Evolutionary conservation across 2,329 filamentous ascomycete genomes (phyloP), one percentile per base, ranked within the genome.

Genomic region (Monosporascus sp.): DNA sequence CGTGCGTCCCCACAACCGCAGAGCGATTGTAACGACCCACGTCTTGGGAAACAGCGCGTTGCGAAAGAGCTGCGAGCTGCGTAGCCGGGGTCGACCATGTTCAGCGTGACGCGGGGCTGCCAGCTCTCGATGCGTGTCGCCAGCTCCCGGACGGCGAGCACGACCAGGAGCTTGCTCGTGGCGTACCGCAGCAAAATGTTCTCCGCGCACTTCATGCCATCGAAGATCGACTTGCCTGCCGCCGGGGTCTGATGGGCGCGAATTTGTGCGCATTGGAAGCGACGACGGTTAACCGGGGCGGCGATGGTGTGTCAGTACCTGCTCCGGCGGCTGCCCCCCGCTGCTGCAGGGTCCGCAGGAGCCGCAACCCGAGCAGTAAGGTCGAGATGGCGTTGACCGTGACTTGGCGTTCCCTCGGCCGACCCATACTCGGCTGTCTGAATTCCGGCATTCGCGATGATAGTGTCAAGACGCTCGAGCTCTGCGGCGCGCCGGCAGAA

Each of bases 381-480:
- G 41, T 44, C 3, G 41, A 44, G 41, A 44, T 44, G n/a, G 24
- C 7, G 41, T 44, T 44, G 18, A 44, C 41, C 3, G 41, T 44
- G 15, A 22, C 2, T 15, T 22, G 41, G 5, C 41, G 41, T 44
- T 44, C 41, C 41, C 15, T 44, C 41, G 5, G 11, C 20, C 5
- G n/a, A 11, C 18, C 18, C 39, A n/a, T 44, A 44, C 14, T 44
- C 11, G 41, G 41, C 7, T 2, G 39, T 24, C 7, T 14, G 15
- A n/a, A 51, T 17, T 4, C 44, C 50, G 14, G 54, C 54, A 43
- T 54, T 56, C 25, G 25, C 46, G 9, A 72, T 60, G 22, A 61
- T 60, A 35, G 67, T 63, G 50, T 72, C 69, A 24, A 72, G 50
- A n/a, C 66, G 64, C 0, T 54, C 24, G 7, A 71, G 60, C 2